Evolutionary conservation across 2,329 filamentous ascomycete genomes (phyloP).

Genomic region (Sclerotinia nivalis): DNA sequence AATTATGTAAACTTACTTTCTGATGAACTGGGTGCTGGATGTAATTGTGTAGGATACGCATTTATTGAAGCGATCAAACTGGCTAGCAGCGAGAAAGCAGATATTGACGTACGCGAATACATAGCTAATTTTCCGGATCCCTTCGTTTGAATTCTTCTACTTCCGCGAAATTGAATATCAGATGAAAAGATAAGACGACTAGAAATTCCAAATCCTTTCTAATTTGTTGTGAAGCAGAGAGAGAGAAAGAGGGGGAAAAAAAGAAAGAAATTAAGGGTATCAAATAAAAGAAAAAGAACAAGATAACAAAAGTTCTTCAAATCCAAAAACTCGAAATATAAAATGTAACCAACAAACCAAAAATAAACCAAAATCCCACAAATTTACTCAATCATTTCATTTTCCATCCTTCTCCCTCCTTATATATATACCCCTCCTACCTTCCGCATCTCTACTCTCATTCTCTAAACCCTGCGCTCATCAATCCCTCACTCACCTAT

Average conservation of each 20-base stretch:
- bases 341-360: too few species aligned
- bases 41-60: constrained; percentile 7
- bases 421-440: too few species aligned
- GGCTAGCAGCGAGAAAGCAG: not conserved
- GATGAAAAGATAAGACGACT: not conserved
- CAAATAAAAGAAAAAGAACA: too few species aligned
- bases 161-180: not conserved
- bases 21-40: not conserved
- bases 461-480: too few species aligned
- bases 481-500: too few species aligned
- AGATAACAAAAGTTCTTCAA: too few species aligned
- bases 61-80: not conserved
- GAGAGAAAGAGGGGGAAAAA: not conserved
- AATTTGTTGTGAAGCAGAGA: not conserved
- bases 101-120: not conserved
- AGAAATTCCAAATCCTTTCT: not conserved
- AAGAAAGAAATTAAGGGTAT: not conserved
- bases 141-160: not conserved
- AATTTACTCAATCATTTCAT: too few species aligned
- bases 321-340: too few species aligned
- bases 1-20: not conserved
- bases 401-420: too few species aligned
- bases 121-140: not conserved
- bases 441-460: too few species aligned
- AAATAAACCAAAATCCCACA: too few species aligned